Evolutionary conservation across 2,329 filamentous ascomycete species (phyloP).

Genomic region (Talaromyces sp.): DNA sequence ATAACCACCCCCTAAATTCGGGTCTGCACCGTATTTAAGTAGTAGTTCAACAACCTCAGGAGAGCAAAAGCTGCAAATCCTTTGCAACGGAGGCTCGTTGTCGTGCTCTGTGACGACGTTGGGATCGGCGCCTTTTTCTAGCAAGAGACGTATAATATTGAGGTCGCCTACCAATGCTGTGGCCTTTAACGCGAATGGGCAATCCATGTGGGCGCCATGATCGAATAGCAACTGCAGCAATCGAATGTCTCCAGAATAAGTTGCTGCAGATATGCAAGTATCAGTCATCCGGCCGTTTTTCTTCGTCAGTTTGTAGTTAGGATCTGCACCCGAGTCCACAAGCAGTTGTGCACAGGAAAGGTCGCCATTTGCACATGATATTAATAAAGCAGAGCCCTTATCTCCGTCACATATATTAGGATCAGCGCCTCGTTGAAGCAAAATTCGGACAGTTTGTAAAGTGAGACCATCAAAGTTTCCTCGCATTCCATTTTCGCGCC

Average conservation of each 20-base stretch:
- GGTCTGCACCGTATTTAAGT: not conserved
- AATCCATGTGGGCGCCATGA: not conserved
- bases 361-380: not conserved
- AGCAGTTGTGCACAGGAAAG: not conserved
- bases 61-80: not conserved
- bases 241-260: not conserved
- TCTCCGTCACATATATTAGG: not conserved
- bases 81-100: not conserved
- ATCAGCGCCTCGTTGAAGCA: not conserved
- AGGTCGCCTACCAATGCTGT: not conserved
- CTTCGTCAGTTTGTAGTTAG: not conserved
- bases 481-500: no score
- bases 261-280: not conserved
- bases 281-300: not conserved
- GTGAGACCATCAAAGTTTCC: not conserved
- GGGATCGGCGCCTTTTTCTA: constrained; percentile 3
- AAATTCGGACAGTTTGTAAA: not conserved
- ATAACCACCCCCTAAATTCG: not conserved
- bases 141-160: not conserved
- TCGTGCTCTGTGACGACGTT: not conserved
- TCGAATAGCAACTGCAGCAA: constrained; percentile 1
- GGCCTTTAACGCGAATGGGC: not conserved
- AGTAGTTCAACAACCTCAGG: not conserved
- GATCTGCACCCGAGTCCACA: not conserved
- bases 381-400: not conserved